Evolutionary conservation across 1,284 basidiomycete species (phyloP).

Genomic region (Trichosporon faecale): DNA sequence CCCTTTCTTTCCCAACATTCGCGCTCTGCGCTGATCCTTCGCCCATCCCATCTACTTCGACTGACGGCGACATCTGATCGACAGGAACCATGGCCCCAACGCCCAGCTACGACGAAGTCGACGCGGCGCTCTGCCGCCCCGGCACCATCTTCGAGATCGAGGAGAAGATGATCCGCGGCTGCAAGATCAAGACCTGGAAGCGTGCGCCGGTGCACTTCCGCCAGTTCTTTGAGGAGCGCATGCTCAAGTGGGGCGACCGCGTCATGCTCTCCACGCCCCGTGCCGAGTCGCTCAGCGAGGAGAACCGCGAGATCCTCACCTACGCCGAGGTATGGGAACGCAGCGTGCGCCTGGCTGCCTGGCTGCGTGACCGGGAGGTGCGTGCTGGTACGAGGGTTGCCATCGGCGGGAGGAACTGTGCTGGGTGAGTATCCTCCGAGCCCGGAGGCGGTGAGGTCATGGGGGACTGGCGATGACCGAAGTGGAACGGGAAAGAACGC

Average conservation of each 20-base stretch:
- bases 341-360: conserved; percentile 29
- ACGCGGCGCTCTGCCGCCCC: conserved; percentile 38
- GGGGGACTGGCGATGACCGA: background rate
- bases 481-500: background rate
- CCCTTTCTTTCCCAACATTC: background rate
- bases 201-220: conserved; percentile 25
- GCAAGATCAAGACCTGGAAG: conserved; percentile 38
- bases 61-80: background rate
- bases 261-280: background rate
- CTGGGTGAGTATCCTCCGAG: conserved; percentile 19
- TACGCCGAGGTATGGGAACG: conserved; percentile 28
- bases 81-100: background rate
- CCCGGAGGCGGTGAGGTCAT: background rate
- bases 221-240: background rate
- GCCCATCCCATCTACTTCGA: background rate
- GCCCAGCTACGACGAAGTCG: conserved; percentile 14
- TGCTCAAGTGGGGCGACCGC: background rate
- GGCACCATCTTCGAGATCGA: conserved; percentile 46
- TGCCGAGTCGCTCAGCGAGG: background rate
- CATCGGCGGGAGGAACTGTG: conserved; percentile 39
- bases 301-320: conserved; percentile 13
- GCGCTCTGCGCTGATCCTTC: background rate
- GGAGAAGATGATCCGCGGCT: conserved; percentile 31
- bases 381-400: conserved; percentile 36
- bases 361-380: conserved; percentile 35